Evolutionary conservation across 768 basidiomycete species (phyloP), one percentile per base, ranked within the genome.

Genomic region (Pleurotus djamor): DNA sequence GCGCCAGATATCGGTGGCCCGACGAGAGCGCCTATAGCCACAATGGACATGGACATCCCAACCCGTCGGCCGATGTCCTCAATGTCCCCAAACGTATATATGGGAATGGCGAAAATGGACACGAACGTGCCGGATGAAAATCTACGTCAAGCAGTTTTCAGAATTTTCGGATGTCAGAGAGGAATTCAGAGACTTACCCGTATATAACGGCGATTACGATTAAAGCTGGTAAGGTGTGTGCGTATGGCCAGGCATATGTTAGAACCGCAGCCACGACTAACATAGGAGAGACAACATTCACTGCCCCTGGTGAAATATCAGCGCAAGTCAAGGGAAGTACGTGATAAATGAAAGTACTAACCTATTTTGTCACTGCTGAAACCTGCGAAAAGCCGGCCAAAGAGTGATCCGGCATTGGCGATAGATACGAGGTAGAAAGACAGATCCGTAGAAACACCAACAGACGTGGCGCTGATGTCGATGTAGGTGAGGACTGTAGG

Each of bases 1-100:
- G 85, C 85, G 0, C 90, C 90, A 6, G 88, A 88, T 60, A 91
- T 87, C 0, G 90, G 90, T 2, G 88, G 87, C 0, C 90, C 90
- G 0, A 77, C 79, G 3, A 91, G 74, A 0, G 86, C 86, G 6
- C 87, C 88, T 14, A 90, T 41, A 0, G 89, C 79, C 21, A 83
- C 59, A 52, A 88, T 76, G 34, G 80, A 86, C 69, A 87, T 74
- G 60, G 82, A 83, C 77, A 89, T 84, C 5, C 90, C 89, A 0
- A 81, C 72, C 13, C 90, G 76, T 28, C 85, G 76, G 4, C 90
- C 90, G 0, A 89, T 79, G 57, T 91, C 88, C 3, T 72, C 72
- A 0, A 78, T 75, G 0, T 77, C 76, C 0, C 90, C 89, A 69
- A 92, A 77, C 8, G 80, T 75, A 64, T 88, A 81, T 36, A 83